phyloP scores from a whole-genome alignment of 768 basidiomycete genomes.

The Paxillus rubicundulus region DNA sequence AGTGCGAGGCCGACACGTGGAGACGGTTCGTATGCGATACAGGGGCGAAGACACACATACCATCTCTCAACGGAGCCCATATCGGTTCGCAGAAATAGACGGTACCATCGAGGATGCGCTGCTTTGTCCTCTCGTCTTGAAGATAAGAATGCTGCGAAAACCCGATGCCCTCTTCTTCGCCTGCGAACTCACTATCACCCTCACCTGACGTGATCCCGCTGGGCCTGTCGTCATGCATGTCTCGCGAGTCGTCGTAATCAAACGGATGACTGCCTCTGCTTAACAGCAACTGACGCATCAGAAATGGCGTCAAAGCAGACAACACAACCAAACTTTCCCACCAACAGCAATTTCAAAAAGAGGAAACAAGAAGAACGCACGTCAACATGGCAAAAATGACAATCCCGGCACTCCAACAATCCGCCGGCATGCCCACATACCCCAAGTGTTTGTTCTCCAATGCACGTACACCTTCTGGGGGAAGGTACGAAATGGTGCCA shows the following conservation, averaged over 20 bases:
- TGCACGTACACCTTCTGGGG: conserved; percentile 81
- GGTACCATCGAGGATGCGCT: conserved; percentile 62
- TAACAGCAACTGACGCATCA: conserved; percentile 6
- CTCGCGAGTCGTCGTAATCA: conserved; percentile 48
- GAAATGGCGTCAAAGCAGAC: background rate
- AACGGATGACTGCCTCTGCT: conserved; percentile 75
- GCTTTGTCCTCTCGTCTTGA: conserved; percentile 62
- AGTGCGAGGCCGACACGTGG: too few relatives aligned
- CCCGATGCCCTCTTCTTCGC: conserved; percentile 31
- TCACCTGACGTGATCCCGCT: conserved; percentile 3
- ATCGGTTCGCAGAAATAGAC: conserved; percentile 52
- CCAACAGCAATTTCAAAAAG: background rate
- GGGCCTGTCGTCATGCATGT: conserved; percentile 11
- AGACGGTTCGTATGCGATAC: background rate
- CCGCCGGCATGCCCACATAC: conserved; percentile 81
- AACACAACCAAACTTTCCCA: background rate
- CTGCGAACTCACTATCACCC: conserved; percentile 28
- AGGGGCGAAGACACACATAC: conserved; percentile 37
- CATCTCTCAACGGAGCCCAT: conserved; percentile 59
- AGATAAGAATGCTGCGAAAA: conserved; percentile 35
- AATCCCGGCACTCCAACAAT: conserved; percentile 87
- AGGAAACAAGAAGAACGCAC: conserved; percentile 44
- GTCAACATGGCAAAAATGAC: conserved; percentile 81
- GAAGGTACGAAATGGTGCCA: conserved; percentile 84
- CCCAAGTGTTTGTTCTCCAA: conserved; percentile 71